phyloP scores from a whole-genome alignment of 2,329 filamentous ascomycete species.

The Botryosphaeria agaves region DNA sequence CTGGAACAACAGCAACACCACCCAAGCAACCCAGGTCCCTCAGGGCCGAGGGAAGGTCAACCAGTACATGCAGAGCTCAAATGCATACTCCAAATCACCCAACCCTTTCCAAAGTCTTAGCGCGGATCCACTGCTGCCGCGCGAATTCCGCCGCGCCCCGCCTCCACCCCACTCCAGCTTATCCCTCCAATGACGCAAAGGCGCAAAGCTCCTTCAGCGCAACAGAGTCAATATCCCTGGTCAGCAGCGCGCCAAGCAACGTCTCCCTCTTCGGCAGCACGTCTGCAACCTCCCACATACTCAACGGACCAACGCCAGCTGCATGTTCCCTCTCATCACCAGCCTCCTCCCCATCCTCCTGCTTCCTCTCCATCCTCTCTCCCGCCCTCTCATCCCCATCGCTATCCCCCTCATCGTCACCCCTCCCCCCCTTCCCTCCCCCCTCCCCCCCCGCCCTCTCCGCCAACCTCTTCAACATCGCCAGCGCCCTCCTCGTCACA shows the following conservation, averaged over 20 bases:
- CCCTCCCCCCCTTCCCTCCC: slow-evolving; percentile 12
- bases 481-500: slow-evolving; percentile 26
- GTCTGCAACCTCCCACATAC: slow-evolving; percentile 9
- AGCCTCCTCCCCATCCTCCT: slow-evolving; percentile 12
- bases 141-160: no score
- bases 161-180: neutral
- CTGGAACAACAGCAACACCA: no score
- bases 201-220: slow-evolving; percentile 23
- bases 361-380: no score
- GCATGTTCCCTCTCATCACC: no score
- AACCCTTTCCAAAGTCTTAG: no score
- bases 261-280: slow-evolving; percentile 27
- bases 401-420: slow-evolving; percentile 8
- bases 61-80: no score
- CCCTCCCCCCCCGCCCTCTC: slow-evolving; percentile 20
- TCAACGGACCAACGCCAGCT: no score
- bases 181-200: slow-evolving; percentile 16
- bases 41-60: no score
- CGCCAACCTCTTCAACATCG: slow-evolving; percentile 27
- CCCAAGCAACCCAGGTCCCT: no score
- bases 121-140: no score
- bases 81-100: no score
- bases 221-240: slow-evolving; percentile 23
- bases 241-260: slow-evolving; percentile 27
- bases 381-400: slow-evolving; percentile 7